A percentile compares a stretch with the other conserved stretches of the same genome.
Conservation (phyloP, 257 asterid species). For the Scutellaria barbata region DNA sequence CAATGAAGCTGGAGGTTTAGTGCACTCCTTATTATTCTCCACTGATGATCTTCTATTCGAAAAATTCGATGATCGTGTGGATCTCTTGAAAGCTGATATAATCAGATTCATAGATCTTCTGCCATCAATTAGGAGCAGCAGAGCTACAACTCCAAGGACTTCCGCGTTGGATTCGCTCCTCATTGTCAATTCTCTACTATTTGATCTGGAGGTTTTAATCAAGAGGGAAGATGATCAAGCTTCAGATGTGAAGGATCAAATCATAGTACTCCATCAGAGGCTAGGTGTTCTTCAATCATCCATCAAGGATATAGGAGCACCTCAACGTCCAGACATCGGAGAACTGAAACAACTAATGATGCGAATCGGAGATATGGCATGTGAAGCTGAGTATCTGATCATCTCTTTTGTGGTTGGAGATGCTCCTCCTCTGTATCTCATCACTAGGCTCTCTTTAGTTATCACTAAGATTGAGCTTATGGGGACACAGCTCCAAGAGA, state of each 20-base stretch:
- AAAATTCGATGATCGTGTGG: background rate
- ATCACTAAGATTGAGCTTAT: slow-evolving; percentile 8
- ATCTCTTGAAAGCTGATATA: slow-evolving; percentile 8
- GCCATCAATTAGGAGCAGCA: background rate
- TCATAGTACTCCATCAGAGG: background rate
- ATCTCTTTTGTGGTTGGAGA: slow-evolving; percentile 3
- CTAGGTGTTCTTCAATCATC: background rate
- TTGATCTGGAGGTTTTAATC: slow-evolving; percentile 2
- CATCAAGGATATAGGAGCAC: slow-evolving; percentile 4
- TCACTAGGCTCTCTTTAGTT: background rate
- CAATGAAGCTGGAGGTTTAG: background rate
- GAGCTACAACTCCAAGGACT: background rate
- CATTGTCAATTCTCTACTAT: slow-evolving; percentile 24
- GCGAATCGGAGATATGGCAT: slow-evolving; percentile 24
- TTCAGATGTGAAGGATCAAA: slow-evolving; percentile 3
- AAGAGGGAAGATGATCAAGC: background rate
- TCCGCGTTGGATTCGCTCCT: slow-evolving; percentile 2
- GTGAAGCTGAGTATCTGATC: slow-evolving; percentile 31
- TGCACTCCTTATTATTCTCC: background rate
- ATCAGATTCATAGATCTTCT: background rate
- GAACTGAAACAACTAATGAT: slow-evolving; percentile 10
- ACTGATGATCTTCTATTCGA: background rate
- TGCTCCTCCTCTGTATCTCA: slow-evolving; percentile 18
- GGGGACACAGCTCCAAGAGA: background rate
- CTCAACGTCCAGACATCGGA: background rate